Evolutionary conservation across 169 alveolate species (phyloP).

Genomic region (Cryptosporidium meleagridis): DNA sequence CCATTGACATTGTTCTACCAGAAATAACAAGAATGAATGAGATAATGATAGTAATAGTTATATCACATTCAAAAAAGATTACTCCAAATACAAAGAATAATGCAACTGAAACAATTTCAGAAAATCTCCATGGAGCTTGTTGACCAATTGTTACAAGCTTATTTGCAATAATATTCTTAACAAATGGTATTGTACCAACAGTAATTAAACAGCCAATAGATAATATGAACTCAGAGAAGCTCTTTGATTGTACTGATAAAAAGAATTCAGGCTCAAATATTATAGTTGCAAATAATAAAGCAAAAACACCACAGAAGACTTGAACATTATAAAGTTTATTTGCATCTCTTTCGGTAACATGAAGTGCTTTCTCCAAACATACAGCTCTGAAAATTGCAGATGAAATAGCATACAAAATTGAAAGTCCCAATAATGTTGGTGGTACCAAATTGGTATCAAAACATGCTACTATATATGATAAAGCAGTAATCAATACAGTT

Average conservation of each 20-base stretch:
- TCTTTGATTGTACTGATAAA: constrained; percentile 50
- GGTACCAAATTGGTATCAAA: constrained; percentile 91
- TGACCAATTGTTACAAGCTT: constrained; percentile 91
- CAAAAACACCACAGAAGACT: constrained; percentile 88
- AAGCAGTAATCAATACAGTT: constrained; percentile 86
- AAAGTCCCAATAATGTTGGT: constrained; percentile 88
- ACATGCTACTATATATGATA: constrained; percentile 89
- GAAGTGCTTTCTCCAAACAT: constrained; percentile 90
- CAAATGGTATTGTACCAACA: constrained; percentile 92
- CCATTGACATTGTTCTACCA: constrained; percentile 86
- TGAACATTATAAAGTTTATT: constrained; percentile 93
- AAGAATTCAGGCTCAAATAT: constrained; percentile 72
- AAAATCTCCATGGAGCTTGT: constrained; percentile 94
- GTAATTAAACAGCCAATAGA: constrained; percentile 90
- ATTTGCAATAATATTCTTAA: constrained; percentile 91
- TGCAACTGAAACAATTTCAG: constrained; percentile 90
- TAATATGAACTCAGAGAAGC: constrained; percentile 39
- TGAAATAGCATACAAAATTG: constrained; percentile 87
- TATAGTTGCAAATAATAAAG: constrained; percentile 86
- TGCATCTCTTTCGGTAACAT: constrained; percentile 91
- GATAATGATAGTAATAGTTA: constrained; percentile 80
- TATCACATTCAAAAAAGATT: constrained; percentile 83
- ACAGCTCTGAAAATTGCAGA: constrained; percentile 94
- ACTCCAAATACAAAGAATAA: constrained; percentile 89
- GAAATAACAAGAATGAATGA: constrained; percentile 80